These are phyloP conservation scores for Plasmodium ovale DNA, from an alignment of 169 alveolate species.

Conservation along the genomic window DNA sequence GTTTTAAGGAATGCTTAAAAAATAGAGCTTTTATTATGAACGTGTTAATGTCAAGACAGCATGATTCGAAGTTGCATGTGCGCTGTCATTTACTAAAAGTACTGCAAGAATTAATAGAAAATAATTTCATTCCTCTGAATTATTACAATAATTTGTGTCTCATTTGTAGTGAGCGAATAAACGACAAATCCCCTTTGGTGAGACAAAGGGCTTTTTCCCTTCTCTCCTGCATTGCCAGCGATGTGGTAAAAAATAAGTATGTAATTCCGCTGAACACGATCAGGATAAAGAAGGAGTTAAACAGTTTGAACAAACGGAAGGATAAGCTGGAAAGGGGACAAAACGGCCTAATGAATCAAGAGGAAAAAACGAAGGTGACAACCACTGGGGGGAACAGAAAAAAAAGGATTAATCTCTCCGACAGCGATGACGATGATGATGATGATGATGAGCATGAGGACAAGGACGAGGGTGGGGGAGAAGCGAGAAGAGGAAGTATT, in stretches of 20 bases:
- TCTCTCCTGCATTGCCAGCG: constrained; percentile 78
- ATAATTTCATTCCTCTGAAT: constrained; percentile 82
- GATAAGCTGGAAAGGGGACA: constrained; percentile 24
- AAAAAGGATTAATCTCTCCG: constrained; percentile 55
- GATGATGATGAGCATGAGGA: too few species aligned
- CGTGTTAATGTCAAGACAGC: constrained; percentile 79
- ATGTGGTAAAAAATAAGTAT: constrained; percentile 80
- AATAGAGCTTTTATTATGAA: constrained; percentile 43
- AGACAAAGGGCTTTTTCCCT: constrained; percentile 85
- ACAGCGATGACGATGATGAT: constrained; percentile 24
- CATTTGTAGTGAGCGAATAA: constrained; percentile 80
- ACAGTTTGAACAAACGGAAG: constrained; percentile 49
- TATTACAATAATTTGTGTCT: constrained; percentile 76
- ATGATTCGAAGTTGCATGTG: constrained; percentile 84
- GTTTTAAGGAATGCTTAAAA: constrained; percentile 67
- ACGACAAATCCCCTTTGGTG: constrained; percentile 85
- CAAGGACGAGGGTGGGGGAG: constrained; percentile 31
- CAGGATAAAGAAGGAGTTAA: constrained; percentile 74
- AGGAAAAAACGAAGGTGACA: background rate
- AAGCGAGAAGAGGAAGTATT: background rate
- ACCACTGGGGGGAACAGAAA: background rate
- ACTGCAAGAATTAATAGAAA: constrained; percentile 81
- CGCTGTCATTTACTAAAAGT: constrained; percentile 82
- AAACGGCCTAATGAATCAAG: background rate
- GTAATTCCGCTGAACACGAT: constrained; percentile 74